phyloP scores from a whole-genome alignment of 208 protist genomes.

The Leishmania martiniquensis region DNA sequence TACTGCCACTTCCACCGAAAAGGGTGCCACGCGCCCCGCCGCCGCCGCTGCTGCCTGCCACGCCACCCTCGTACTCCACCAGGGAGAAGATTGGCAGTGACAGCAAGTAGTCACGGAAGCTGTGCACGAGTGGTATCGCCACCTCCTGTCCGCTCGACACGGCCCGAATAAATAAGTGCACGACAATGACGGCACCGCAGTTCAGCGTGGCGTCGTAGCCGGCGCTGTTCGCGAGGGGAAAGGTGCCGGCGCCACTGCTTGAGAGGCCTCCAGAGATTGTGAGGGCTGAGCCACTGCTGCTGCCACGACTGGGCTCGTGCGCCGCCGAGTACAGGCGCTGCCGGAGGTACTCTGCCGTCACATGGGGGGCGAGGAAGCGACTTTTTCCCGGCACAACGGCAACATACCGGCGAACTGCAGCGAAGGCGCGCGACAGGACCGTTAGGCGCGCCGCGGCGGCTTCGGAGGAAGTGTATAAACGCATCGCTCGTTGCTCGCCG shows the following conservation, averaged over 20 bases:
- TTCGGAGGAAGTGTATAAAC: constrained; percentile 58
- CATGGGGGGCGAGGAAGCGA: constrained; percentile 49
- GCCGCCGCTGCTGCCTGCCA: constrained; percentile 6
- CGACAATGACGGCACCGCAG: constrained; percentile 81
- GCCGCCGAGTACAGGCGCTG: constrained; percentile 41
- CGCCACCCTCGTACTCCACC: constrained; percentile 35
- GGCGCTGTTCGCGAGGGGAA: not conserved
- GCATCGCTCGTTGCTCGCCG: constrained; percentile 21
- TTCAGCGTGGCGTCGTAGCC: constrained; percentile 70
- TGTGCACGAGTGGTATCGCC: constrained; percentile 62
- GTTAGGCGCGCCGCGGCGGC: constrained; percentile 61
- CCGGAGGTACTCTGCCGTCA: constrained; percentile 82
- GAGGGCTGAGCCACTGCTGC: constrained; percentile 10
- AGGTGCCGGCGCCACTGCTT: constrained; percentile 10
- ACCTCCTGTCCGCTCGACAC: constrained; percentile 33
- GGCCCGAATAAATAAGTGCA: constrained; percentile 70
- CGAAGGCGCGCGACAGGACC: constrained; percentile 66
- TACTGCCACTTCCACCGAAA: not conserved
- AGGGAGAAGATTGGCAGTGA: constrained; percentile 71
- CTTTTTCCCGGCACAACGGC: constrained; percentile 34
- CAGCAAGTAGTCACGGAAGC: constrained; percentile 74
- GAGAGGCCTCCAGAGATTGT: not conserved
- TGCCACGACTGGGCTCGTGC: constrained; percentile 6
- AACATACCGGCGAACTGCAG: constrained; percentile 70
- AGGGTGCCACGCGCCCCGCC: constrained; percentile 1